phyloP scores from a whole-genome alignment of 306 rosid genomes.

The Glycyrrhiza uralensis region DNA sequence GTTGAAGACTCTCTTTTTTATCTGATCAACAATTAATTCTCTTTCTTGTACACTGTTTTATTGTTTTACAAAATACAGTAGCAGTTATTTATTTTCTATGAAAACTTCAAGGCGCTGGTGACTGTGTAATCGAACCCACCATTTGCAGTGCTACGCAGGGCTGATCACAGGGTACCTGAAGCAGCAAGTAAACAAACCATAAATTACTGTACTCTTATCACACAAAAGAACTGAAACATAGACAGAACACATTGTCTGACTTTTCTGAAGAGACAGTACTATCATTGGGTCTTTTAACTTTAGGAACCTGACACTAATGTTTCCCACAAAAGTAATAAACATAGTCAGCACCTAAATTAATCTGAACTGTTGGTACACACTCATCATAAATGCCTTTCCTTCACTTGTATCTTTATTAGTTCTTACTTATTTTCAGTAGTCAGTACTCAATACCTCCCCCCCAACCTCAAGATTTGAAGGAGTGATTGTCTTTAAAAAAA shows the following conservation, averaged over 20 bases:
- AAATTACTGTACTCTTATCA: neutral
- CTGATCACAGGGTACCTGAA: slow-evolving; percentile 83
- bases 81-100: neutral
- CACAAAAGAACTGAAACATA: slow-evolving; percentile 11
- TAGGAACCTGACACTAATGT: slow-evolving; percentile 12
- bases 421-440: slow-evolving; percentile 4
- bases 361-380: slow-evolving; percentile 3
- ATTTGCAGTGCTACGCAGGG: slow-evolving; percentile 75
- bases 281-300: neutral
- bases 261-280: slow-evolving; percentile 14
- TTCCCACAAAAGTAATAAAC: slow-evolving; percentile 5
- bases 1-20: neutral
- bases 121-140: slow-evolving; percentile 64
- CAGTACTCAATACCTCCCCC: too few species aligned
- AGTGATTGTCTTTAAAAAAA: too few species aligned
- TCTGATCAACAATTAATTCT: neutral
- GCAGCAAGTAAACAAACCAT: slow-evolving; percentile 1
- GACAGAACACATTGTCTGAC: neutral
- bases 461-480: neutral
- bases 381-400: slow-evolving; percentile 11
- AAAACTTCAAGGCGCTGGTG: slow-evolving; percentile 48
- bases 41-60: neutral
- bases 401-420: neutral
- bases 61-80: neutral
- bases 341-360: neutral